Conservation (phyloP, 2,329 filamentous ascomycete genomes). For the Hymenoscyphus linearis region DNA sequence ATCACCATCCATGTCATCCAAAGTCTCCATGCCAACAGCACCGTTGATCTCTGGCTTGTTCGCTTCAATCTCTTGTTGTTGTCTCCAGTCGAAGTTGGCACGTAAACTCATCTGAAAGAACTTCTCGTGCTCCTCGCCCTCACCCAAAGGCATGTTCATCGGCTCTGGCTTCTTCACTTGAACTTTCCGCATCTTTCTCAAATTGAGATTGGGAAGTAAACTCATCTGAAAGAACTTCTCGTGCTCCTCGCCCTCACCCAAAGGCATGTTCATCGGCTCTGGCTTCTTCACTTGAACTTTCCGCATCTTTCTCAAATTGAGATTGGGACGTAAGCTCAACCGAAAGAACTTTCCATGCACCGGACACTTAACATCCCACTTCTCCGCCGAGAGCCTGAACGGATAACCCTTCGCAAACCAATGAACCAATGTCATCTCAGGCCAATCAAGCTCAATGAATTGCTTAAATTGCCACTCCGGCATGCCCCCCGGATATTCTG, state of each 20-base stretch:
- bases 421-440: constrained; percentile 20
- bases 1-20: no score
- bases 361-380: constrained; percentile 28
- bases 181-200: no score
- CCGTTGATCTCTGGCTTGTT: no score
- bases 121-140: no score
- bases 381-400: constrained; percentile 25
- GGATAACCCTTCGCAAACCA: constrained; percentile 25
- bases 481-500: not conserved
- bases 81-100: no score
- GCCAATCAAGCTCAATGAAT: constrained; percentile 22
- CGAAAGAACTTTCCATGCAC: constrained; percentile 24
- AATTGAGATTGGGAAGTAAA: no score
- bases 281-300: not conserved
- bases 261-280: not conserved
- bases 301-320: constrained; percentile 7
- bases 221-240: not conserved
- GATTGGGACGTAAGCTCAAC: constrained; percentile 25
- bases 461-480: no score
- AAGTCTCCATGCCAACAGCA: not conserved
- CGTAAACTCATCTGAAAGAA: no score
- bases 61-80: no score
- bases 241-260: not conserved
- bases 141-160: no score
- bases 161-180: no score